phyloP scores from a whole-genome alignment of 2,329 filamentous ascomycete genomes.

The Tolypocladium ophioglossoides region DNA sequence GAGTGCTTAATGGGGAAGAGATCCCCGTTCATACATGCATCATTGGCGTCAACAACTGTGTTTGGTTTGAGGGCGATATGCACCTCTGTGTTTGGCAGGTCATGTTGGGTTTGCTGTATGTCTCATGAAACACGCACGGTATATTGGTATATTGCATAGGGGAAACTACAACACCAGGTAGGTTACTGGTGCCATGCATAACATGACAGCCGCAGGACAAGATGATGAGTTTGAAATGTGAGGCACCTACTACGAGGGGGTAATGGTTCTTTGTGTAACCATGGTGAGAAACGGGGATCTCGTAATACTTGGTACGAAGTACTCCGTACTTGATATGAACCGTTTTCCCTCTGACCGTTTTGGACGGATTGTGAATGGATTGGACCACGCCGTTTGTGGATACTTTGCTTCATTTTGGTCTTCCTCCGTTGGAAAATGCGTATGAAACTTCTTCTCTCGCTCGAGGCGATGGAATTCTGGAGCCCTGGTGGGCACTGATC shows the following conservation, averaged over 20 bases:
- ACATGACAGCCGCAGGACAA: neutral
- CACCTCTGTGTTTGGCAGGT: neutral
- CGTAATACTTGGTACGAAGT: too few species aligned
- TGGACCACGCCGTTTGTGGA: neutral
- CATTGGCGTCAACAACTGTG: neutral
- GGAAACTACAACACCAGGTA: neutral
- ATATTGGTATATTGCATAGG: neutral
- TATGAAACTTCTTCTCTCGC: neutral
- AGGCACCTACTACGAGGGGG: neutral
- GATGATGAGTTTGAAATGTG: neutral
- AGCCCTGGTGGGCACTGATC: neutral
- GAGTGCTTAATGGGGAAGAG: neutral
- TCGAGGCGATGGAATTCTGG: neutral
- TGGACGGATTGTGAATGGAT: too few species aligned
- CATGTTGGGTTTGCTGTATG: neutral
- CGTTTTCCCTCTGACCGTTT: neutral
- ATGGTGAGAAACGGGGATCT: neutral
- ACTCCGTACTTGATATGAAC: too few species aligned
- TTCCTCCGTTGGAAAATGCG: too few species aligned
- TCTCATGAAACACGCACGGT: neutral
- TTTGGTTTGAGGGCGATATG: neutral
- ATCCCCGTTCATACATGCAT: neutral
- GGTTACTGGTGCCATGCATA: neutral
- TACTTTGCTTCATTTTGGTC: too few species aligned
- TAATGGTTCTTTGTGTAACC: neutral